These are phyloP conservation scores for Mycena haematopus DNA, from an alignment of 768 basidiomycete species.

Conservation along the genomic window DNA sequence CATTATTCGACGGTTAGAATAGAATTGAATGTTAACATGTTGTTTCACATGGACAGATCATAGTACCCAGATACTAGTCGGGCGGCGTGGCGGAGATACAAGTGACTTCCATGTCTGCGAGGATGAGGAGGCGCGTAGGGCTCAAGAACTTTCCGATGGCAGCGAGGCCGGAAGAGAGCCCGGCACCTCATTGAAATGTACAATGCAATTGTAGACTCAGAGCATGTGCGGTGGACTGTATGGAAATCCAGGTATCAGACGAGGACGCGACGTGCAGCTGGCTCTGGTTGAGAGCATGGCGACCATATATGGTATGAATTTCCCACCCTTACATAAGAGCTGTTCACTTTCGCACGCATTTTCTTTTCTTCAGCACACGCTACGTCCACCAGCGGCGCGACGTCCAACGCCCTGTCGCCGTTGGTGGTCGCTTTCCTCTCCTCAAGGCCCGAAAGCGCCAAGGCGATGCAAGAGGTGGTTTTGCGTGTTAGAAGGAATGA, in stretches of 20 bases:
- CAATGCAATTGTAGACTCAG: slow-evolving; percentile 1
- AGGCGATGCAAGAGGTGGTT: slow-evolving; percentile 33
- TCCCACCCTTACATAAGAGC: too few species aligned
- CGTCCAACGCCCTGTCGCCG: slow-evolving; percentile 52
- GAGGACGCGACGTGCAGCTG: slow-evolving; percentile 2
- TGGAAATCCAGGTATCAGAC: neutral
- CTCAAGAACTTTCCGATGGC: neutral
- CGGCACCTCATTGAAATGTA: too few species aligned
- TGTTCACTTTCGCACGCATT: neutral
- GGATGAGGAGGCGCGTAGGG: slow-evolving; percentile 1
- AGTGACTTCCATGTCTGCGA: slow-evolving; percentile 12
- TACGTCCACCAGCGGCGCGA: slow-evolving; percentile 36
- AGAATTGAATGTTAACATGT: too few species aligned
- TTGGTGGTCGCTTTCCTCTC: slow-evolving; percentile 31
- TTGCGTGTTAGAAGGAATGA: slow-evolving; percentile 27
- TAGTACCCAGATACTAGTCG: too few species aligned
- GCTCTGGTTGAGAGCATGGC: neutral
- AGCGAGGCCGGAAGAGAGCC: neutral
- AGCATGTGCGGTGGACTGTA: neutral
- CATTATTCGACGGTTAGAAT: too few species aligned
- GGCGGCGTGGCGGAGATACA: too few species aligned
- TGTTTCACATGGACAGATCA: too few species aligned
- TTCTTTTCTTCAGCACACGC: slow-evolving; percentile 35
- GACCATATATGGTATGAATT: too few species aligned
- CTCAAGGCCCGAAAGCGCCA: slow-evolving; percentile 31